These are phyloP conservation scores for Claviceps sp. DNA, from an alignment of 2,329 filamentous ascomycete genomes.

Conservation along the genomic window DNA sequence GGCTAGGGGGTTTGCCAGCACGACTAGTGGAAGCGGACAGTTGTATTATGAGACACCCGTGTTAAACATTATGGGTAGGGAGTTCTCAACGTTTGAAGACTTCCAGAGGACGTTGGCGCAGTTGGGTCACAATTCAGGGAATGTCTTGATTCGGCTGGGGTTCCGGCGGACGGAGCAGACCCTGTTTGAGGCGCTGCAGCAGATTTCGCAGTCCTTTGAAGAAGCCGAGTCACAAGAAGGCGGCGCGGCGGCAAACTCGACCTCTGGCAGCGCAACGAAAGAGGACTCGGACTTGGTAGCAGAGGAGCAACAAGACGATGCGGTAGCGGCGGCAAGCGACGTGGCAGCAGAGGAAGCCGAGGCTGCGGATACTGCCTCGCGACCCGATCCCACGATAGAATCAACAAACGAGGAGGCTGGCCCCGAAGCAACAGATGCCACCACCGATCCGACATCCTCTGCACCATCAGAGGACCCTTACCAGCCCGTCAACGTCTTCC, in stretches of 20 bases:
- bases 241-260: constrained; percentile 1
- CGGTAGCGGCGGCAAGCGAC: constrained; percentile 12
- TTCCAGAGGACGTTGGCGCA: constrained; percentile 82
- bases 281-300: not conserved
- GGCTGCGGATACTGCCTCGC: not conserved
- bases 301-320: constrained; percentile 8
- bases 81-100: constrained; percentile 62
- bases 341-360: not conserved
- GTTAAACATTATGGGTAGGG: constrained; percentile 69
- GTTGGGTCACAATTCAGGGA: constrained; percentile 76
- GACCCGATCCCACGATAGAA: constrained; percentile 5
- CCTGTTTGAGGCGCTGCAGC: constrained; percentile 69
- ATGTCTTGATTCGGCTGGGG: constrained; percentile 60
- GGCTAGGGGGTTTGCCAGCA: constrained; percentile 59
- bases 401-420: constrained; percentile 9
- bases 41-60: constrained; percentile 81
- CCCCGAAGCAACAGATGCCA: not conserved
- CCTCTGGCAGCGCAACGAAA: constrained; percentile 4
- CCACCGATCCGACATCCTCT: constrained; percentile 1
- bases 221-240: constrained; percentile 18
- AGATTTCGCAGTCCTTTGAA: constrained; percentile 66
- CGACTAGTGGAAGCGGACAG: constrained; percentile 51
- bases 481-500: constrained; percentile 56
- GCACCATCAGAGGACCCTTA: constrained; percentile 20
- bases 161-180: constrained; percentile 68